Evolutionary conservation across 768 basidiomycete species (phyloP).

Genomic region (Mycena metata): DNA sequence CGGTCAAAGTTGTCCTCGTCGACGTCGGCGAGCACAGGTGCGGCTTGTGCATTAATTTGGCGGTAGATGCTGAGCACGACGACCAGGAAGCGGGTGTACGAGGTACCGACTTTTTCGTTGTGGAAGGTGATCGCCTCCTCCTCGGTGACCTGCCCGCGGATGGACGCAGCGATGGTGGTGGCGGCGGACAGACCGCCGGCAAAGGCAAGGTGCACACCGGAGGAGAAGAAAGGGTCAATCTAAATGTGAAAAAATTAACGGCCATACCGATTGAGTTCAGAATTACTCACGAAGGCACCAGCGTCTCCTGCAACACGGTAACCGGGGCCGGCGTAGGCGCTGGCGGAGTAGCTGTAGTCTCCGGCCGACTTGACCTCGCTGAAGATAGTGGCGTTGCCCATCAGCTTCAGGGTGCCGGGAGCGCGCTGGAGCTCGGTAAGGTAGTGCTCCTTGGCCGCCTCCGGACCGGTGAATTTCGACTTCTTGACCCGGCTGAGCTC

Average conservation of each 20-base stretch:
- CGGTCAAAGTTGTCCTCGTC: slow-evolving; percentile 63
- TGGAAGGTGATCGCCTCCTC: slow-evolving; percentile 48
- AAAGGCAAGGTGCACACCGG: slow-evolving; percentile 54
- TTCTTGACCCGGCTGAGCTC: slow-evolving; percentile 51
- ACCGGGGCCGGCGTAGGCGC: slow-evolving; percentile 46
- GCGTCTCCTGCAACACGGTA: slow-evolving; percentile 53
- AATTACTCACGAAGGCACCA: slow-evolving; percentile 27
- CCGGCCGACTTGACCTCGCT: slow-evolving; percentile 46
- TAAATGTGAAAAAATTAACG: background rate
- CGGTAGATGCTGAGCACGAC: slow-evolving; percentile 64
- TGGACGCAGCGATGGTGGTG: slow-evolving; percentile 48
- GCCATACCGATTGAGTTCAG: background rate
- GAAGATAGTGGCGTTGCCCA: slow-evolving; percentile 43
- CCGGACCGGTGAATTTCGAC: slow-evolving; percentile 26
- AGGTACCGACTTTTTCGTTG: slow-evolving; percentile 39
- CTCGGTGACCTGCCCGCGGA: slow-evolving; percentile 48
- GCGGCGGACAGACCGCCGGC: slow-evolving; percentile 54
- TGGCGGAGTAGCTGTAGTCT: slow-evolving; percentile 55
- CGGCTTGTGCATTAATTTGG: slow-evolving; percentile 60
- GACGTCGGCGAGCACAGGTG: slow-evolving; percentile 57
- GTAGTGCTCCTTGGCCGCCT: slow-evolving; percentile 45
- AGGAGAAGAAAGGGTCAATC: slow-evolving; percentile 76
- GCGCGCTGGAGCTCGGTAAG: slow-evolving; percentile 45
- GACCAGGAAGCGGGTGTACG: slow-evolving; percentile 50
- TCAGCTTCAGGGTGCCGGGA: slow-evolving; percentile 43